Base-by-base conservation (phyloP, 2,329 filamentous ascomycete species). In the Phialophora chinensis region DNA sequence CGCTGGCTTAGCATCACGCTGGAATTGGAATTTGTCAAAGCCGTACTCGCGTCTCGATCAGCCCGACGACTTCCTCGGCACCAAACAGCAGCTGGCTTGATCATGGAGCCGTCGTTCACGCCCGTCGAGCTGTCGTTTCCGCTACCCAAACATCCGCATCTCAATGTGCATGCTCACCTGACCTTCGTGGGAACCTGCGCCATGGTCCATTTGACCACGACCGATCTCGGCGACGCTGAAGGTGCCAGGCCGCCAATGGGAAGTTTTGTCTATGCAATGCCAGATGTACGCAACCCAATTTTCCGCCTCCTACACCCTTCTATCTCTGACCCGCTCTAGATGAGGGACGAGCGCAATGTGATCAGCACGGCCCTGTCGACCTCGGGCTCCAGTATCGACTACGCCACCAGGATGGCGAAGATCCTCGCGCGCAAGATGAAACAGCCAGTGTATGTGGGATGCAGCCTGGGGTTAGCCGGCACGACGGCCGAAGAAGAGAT, bases 401-500 rank as follows among this genome's bases (percentile, higher is more conserved):
- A 97, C 76, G 90, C 94, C 1, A 91, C 89, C 1, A 87, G 95
- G 5, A 80, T 97, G 66, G 92, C 95, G 1, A 95, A 91, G 77
- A 85, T 97, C 1, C 79, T 98, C 14, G 91, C 91, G n/a, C 87
- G 88, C 62, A 90, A 87, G 72, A 86, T 89, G 31, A 82, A 84
- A 35, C 86, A 88, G 69, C 93, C 93, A 0, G 89, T 91, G n/a
- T 98, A 97, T 77, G 91, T 98, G 20, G 91, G 91, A 25, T 96
- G 91, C 75, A 97, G 93, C 38, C 88, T 96, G 73, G 92, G 89
- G 71, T 88, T 97, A 69, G 86, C 86, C 14, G 92, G 92, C 10
- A 90, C 92, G 23, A 91, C 88, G 0, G 87, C 94, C 6, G 93
- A 97, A 75, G 95, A 98, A 82, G 94, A 98, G 80, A 93, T 97